Base-by-base conservation (phyloP, 345 rosid genomes). In the Acer negundo region DNA sequence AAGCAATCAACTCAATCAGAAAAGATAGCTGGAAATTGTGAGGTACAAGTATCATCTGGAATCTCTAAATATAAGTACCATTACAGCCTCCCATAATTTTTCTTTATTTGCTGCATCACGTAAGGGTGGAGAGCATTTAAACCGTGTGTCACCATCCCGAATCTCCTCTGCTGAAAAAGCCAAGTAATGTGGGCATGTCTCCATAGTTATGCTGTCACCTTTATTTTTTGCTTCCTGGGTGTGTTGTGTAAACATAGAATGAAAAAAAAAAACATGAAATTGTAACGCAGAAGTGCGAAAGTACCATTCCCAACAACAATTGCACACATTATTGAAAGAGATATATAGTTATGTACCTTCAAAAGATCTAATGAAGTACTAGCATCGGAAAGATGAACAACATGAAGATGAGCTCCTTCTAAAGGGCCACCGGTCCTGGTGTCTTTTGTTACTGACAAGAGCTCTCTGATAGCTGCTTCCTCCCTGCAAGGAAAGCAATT, bases 121-220 rank as follows among this genome's bases (percentile, higher is more conserved):
- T 74, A 96, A 91, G 15, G 99, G 99, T 4, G 99, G 97, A 46
- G 98, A 86, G 83, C 98, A 96, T 82, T 96, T 96, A 80, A 92
- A 94, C 64, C 98, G 97, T 73, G 99, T 96, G 79, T 94, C 99
- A 49, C 99, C 97, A 75, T 94, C 88, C 59, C 68, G 81, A 75
- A 96, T 96, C 86, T 94, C 98, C 81, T 96, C 99, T 40, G 98
- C 89, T 78, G 99, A 86, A 81, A 94, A 92, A 70, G 99, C 99
- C 47, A 96, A 78, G 81, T 96, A 96, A 85, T 96, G 99, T 1
- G 99, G 97, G 73, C 99, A 94, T 38, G 99, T 96, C 87, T 96
- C 99, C 70, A 94, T 87, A 63, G 90, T 91, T 65, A 96, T 72
- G 85, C 93, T 92, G 86, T 90, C 92, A 62, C 98, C 99, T 12